Percentiles rank a stretch among this genome's conserved stretches.
Conservation (phyloP, 768 basidiomycete species). For the Leucogyrophana mollusca region DNA sequence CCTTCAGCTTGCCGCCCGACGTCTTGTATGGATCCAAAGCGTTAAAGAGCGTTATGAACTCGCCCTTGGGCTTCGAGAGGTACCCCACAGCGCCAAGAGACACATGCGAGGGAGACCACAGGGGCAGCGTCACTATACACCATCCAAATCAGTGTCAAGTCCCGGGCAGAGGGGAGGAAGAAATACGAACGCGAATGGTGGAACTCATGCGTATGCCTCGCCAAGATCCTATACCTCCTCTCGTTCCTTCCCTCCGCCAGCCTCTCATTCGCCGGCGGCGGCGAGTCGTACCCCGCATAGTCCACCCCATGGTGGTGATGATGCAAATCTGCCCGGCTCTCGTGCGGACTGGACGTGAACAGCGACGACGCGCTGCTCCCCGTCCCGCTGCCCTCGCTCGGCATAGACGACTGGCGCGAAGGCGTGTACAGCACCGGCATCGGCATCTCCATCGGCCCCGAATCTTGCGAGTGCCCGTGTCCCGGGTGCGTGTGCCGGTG, state of each 20-base stretch:
- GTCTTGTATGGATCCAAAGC: slow-evolving; percentile 54
- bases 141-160: neutral
- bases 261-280: slow-evolving; percentile 34
- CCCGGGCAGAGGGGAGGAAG: neutral
- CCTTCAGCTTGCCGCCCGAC: slow-evolving; percentile 38
- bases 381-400: neutral
- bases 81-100: slow-evolving; percentile 76
- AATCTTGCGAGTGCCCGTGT: neutral
- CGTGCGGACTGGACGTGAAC: slow-evolving; percentile 23
- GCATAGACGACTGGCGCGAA: slow-evolving; percentile 12
- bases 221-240: slow-evolving; percentile 61
- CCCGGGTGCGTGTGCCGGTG: neutral
- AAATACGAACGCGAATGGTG: slow-evolving; percentile 59
- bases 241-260: slow-evolving; percentile 54
- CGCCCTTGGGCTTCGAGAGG: slow-evolving; percentile 61
- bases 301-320: slow-evolving; percentile 4
- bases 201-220: slow-evolving; percentile 56
- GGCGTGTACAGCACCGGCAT: slow-evolving; percentile 40
- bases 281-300: slow-evolving; percentile 38
- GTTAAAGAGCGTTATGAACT: slow-evolving; percentile 73
- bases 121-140: slow-evolving; percentile 54
- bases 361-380: slow-evolving; percentile 33
- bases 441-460: slow-evolving; percentile 28
- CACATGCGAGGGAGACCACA: slow-evolving; percentile 69
- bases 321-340: neutral